These are phyloP conservation scores for Sindora glabra DNA, from an alignment of 306 rosid species.

Conservation along the genomic window DNA sequence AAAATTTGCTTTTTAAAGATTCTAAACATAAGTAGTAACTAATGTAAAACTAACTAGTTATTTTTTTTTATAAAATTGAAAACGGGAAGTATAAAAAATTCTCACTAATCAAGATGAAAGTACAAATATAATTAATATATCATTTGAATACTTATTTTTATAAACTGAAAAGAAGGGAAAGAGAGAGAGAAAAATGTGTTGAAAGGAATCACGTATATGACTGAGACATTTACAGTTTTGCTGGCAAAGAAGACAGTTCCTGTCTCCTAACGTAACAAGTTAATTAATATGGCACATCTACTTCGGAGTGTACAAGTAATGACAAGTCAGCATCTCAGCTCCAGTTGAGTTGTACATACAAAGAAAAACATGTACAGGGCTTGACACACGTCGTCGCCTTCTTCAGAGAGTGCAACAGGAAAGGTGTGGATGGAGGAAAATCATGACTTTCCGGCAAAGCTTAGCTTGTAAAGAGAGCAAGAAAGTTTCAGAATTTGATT, in stretches of 20 bases:
- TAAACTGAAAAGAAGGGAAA: not conserved
- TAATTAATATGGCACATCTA: constrained; percentile 10
- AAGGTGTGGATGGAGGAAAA: not conserved
- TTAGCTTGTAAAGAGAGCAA: not conserved
- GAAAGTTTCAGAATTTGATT: no score
- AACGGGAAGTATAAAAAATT: no score
- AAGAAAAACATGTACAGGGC: not conserved
- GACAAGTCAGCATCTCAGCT: constrained; percentile 29
- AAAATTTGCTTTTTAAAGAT: no score
- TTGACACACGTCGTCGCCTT: constrained; percentile 16
- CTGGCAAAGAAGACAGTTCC: not conserved
- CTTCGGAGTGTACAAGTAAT: constrained; percentile 5
- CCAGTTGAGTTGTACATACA: not conserved
- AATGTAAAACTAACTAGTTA: no score
- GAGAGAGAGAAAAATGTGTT: not conserved
- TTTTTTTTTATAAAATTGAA: no score
- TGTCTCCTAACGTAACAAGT: constrained; percentile 9
- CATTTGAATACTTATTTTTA: no score
- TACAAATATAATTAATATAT: no score
- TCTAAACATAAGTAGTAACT: no score
- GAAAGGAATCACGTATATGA: constrained; percentile 18
- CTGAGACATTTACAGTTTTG: constrained; percentile 17
- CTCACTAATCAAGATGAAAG: no score
- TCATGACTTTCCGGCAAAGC: not conserved
- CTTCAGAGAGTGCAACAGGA: not conserved